Base-by-base conservation (phyloP, 2,329 filamentous ascomycete species). In the Coniella vitis region DNA sequence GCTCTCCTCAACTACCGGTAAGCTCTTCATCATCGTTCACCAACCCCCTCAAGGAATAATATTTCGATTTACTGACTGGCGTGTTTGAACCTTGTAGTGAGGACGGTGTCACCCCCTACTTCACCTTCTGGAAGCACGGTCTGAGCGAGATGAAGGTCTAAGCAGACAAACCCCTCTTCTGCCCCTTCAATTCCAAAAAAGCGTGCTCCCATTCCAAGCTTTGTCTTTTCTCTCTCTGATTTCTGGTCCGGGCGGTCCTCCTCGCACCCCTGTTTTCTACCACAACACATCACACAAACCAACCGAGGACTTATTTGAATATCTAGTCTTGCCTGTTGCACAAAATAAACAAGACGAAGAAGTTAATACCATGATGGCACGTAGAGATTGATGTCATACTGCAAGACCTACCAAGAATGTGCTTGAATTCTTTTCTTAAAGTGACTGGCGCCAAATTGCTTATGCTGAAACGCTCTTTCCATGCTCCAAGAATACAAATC, bases 51-150 rank as follows among this genome's bases (percentile, higher is more conserved):
- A 14, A 29, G 25, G 3, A 25, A n/a, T 4, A 16, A 19, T 7
- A 25, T 7, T 25, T 16, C 10, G 5, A n/a, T 25, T 17, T 42
- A 10, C 50, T 52, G 17, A 52, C 21, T 12, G n/a, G 4, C 5
- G 22, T 10, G 1, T 21, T 19, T 29, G 10, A 29, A 29, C 10
- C 25, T 5, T 29, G 13, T 8, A 52, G 49, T 63, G 90, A 95
- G 69, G 93, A 97, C 63, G 93, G 93, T 69, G 70, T 85, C 60
- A 97, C 91, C 48, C 93, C 93, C 53, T 98, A 79, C 67, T 77
- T 95, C 62, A 86, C 82, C 59, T 74, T 94, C 75, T 97, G 90
- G 91, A 96, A 97, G 83, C 86, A 96, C 74, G 93, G 91, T 65
- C 72, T 97, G 57, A 76, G 74, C 61, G 84, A 86, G 75, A 83